Evolutionary conservation across 2,329 filamentous ascomycete species (phyloP), one percentile per base, ranked within the genome.

Genomic region (Aspergillus sp.): DNA sequence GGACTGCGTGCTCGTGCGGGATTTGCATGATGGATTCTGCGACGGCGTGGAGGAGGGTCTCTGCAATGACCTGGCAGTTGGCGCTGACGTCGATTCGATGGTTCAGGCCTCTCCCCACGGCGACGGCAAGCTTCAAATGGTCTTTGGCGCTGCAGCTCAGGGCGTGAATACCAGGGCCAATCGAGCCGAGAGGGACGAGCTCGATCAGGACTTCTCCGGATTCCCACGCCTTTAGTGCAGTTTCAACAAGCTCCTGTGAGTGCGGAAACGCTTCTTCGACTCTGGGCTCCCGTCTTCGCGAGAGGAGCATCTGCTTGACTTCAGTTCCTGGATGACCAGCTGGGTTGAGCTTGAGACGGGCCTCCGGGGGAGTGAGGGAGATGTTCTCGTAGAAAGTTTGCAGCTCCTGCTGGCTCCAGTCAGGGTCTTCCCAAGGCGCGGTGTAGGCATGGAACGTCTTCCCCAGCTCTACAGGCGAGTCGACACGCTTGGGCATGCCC

Each of bases 401-500:
- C n/a, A 83, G 70, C 57, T 82, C 80, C 55, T 78, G 77, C 62
- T 82, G 80, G 12, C 80, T 82, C 68, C 77, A 80, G 46, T 80
- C 71, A 3, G 74, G 74, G 59, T 82, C 77, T 33, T 66, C 58
- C 63, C 76, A 78, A 4, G 73, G 71, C 2, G 75, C 75, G 9
- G 73, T 75, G 60, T 80, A 79, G 6, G 78, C 77, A 60, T 79
- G 76, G 56, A 75, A 80, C 4, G 71, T 68, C 44, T 62, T 68
- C 15, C 70, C 70, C 43, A 70, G 64, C 27, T 69, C 69, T 50
- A 69, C 73, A 6, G 63, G 70, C 15, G 70, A 73, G 41, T 71
- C 67, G 12, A 73, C 68, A 62, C 76, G 69, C 45, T 75, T 73
- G 1, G 79, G 79, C 67, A 79, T 75, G 14, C 78, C 75, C 60